Conservation (phyloP, 805 yeast species). For the Metschnikowia picachoensis region DNA sequence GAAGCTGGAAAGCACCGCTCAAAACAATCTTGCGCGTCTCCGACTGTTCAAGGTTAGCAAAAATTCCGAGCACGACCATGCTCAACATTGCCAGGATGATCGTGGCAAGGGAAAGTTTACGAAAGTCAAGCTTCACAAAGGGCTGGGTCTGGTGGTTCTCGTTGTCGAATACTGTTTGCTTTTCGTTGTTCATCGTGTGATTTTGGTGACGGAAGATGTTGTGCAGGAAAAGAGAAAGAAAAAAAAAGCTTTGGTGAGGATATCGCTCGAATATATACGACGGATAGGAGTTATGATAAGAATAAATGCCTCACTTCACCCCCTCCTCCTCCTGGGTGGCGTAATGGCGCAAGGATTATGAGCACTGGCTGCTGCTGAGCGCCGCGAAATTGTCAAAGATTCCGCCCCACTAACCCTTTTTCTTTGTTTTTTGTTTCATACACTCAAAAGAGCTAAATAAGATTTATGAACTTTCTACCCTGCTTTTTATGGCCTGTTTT, state of each 20-base stretch:
- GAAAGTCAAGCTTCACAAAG: conserved; percentile 1
- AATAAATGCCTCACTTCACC: neutral
- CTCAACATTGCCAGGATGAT: neutral
- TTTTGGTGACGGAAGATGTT: too few relatives aligned
- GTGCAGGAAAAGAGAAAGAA: too few relatives aligned
- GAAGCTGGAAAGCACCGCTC: neutral
- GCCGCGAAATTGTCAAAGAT: too few relatives aligned
- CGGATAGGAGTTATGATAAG: neutral
- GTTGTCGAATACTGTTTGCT: neutral
- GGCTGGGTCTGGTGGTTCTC: neutral
- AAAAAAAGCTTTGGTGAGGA: too few relatives aligned
- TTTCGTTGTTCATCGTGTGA: neutral
- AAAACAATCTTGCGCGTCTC: neutral
- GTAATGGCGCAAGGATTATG: too few relatives aligned
- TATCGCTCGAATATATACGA: neutral
- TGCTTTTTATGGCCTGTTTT: too few relatives aligned
- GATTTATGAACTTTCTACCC: too few relatives aligned
- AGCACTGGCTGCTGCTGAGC: too few relatives aligned
- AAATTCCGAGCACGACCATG: neutral
- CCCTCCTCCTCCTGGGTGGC: too few relatives aligned
- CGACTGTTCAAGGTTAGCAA: neutral
- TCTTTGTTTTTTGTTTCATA: too few relatives aligned
- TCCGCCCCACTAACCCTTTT: too few relatives aligned
- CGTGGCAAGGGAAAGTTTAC: neutral
- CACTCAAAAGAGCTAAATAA: too few relatives aligned